phyloP scores from a whole-genome alignment of 108 stramenopile genomes.

The Epipyxis sp. region DNA sequence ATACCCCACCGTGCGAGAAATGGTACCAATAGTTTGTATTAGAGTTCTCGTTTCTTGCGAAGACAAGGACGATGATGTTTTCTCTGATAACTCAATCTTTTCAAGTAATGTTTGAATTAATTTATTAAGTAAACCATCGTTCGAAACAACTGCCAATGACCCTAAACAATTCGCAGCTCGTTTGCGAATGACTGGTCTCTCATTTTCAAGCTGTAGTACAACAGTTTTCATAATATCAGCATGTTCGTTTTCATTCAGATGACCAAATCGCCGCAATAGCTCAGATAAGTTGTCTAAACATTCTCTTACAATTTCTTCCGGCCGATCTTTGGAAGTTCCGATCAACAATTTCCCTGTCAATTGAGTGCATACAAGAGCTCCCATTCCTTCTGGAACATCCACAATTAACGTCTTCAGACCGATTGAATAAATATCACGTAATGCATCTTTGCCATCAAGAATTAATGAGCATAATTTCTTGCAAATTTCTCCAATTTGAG shows the following conservation, averaged over 20 bases:
- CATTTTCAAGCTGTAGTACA: conserved; percentile 62
- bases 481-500: conserved; percentile 67
- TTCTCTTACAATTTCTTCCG: conserved; percentile 58
- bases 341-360: conserved; percentile 71
- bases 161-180: conserved; percentile 84
- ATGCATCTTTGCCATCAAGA: conserved; percentile 82
- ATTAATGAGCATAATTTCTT: conserved; percentile 85
- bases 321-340: conserved; percentile 56
- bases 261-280: conserved; percentile 80
- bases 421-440: conserved; percentile 95
- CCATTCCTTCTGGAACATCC: conserved; percentile 78
- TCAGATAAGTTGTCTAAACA: conserved; percentile 83
- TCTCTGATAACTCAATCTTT: background rate
- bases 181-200: conserved; percentile 71
- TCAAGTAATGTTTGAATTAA: conserved; percentile 49
- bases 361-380: conserved; percentile 67
- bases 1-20: conserved; percentile 60
- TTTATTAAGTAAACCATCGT: conserved; percentile 67
- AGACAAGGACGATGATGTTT: background rate
- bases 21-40: conserved; percentile 84
- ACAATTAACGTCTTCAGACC: conserved; percentile 91
- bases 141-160: conserved; percentile 72
- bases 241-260: conserved; percentile 53
- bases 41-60: conserved; percentile 52
- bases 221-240: conserved; percentile 75